phyloP scores from a whole-genome alignment of 2,329 filamentous ascomycete species.

The Paracoccidioides lutzii region DNA sequence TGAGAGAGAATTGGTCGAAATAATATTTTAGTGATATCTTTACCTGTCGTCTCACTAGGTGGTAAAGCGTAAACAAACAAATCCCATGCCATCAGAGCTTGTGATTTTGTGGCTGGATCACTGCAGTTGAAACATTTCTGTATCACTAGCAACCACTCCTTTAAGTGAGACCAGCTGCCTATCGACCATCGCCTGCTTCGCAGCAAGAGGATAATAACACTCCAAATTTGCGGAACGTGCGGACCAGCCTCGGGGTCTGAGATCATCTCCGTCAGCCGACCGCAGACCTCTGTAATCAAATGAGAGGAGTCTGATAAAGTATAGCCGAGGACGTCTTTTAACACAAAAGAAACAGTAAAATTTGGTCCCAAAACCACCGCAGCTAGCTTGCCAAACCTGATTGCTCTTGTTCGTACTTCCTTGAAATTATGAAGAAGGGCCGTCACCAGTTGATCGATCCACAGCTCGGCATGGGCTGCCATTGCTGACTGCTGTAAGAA shows the following conservation, averaged over 20 bases:
- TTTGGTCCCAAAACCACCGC: slow-evolving; percentile 58
- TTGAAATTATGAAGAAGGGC: slow-evolving; percentile 68
- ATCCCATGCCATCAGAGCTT: slow-evolving; percentile 78
- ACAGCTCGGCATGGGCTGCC: slow-evolving; percentile 54
- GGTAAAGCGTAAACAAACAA: slow-evolving; percentile 65
- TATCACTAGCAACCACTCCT: slow-evolving; percentile 63
- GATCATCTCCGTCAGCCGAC: slow-evolving; percentile 56
- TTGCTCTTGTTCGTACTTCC: slow-evolving; percentile 62
- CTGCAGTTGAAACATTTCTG: slow-evolving; percentile 73
- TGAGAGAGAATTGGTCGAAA: slow-evolving; percentile 57
- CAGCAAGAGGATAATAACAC: slow-evolving; percentile 64
- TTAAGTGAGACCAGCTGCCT: slow-evolving; percentile 58
- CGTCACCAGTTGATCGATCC: slow-evolving; percentile 70
- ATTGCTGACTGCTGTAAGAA: slow-evolving; percentile 59
- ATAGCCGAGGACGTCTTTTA: slow-evolving; percentile 42
- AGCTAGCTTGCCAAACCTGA: slow-evolving; percentile 59
- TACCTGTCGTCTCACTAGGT: slow-evolving; percentile 45
- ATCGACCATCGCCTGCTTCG: slow-evolving; percentile 47
- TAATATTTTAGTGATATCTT: slow-evolving; percentile 49
- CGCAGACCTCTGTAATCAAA: slow-evolving; percentile 57
- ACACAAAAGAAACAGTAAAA: slow-evolving; percentile 51
- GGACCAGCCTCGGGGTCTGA: slow-evolving; percentile 44
- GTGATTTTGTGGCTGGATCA: slow-evolving; percentile 55
- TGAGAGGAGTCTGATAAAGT: slow-evolving; percentile 40
- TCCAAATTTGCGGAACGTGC: slow-evolving; percentile 80